Evolutionary conservation across 2,329 filamentous ascomycete species (phyloP).

Genomic region (Bipolaris oryzae): DNA sequence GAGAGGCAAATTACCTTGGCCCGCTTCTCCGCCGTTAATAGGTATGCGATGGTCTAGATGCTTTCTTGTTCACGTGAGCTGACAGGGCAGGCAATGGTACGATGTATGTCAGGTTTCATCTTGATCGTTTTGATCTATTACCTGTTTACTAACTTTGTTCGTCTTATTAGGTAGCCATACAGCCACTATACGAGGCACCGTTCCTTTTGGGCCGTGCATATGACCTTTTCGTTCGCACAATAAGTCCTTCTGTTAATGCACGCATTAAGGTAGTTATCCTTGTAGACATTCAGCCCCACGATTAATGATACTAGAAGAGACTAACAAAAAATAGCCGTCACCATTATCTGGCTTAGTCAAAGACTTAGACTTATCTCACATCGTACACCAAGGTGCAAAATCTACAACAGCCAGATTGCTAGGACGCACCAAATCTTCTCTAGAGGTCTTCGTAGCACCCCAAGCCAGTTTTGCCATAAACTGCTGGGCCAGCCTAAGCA

Average conservation of each 20-base stretch:
- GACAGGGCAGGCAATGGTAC: constrained; percentile 60
- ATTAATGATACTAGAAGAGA: not conserved
- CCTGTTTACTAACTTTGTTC: not conserved
- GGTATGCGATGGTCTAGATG: constrained; percentile 21
- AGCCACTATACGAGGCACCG: constrained; percentile 60
- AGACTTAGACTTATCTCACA: constrained; percentile 58
- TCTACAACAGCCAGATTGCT: constrained; percentile 63
- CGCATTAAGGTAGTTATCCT: constrained; percentile 45
- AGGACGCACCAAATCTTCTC: constrained; percentile 57
- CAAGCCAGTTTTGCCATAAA: constrained; percentile 63
- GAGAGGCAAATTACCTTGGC: constrained; percentile 56
- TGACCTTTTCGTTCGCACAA: constrained; percentile 59
- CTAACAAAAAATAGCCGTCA: constrained; percentile 44
- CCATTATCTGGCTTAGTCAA: constrained; percentile 59
- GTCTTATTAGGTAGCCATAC: constrained; percentile 45
- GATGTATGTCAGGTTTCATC: constrained; percentile 38
- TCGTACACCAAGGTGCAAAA: constrained; percentile 66
- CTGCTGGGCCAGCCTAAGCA: constrained; percentile 62
- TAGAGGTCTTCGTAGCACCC: constrained; percentile 64
- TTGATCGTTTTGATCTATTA: not conserved
- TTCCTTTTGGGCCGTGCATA: constrained; percentile 60
- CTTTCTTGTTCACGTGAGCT: not conserved
- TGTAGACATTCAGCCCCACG: too few species aligned
- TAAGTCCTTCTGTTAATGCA: constrained; percentile 59
- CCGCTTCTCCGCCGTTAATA: constrained; percentile 56